Base-by-base conservation (phyloP, 306 rosid genomes). In the Fagus sylvatica region DNA sequence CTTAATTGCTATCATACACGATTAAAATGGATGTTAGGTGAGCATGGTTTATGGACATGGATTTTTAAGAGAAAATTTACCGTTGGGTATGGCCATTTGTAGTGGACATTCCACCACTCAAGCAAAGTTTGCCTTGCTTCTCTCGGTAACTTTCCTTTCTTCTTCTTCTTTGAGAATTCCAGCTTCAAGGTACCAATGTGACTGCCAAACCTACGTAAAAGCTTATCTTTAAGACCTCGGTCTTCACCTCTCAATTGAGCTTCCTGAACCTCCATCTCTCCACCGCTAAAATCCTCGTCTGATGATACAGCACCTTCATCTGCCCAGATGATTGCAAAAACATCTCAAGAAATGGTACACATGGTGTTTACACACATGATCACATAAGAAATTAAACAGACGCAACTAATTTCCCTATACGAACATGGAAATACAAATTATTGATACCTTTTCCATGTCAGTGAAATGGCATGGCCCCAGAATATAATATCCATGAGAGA, bases 11-110 rank as follows among this genome's bases (percentile, higher is more conserved):
- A n/a, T 37, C 8, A 53, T 4, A 17, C 6, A 51, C 0, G 30
- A 15, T 46, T 61, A 33, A 32, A 13, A 61, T 61, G 68, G n/a
- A 33, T 12, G 6, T 59, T 28, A 30, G 39, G 6, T 11, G 41
- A 36, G 78, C 49, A 41, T 36, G 37, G 54, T 9, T 39, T 17
- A 42, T 40, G 17, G 9, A 39, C 41, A 53, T 4, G 67, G 34
- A 17, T 37, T 28, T 22, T 17, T n/a, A n/a, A 3, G 39, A 13
- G 5, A 69, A 6, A 41, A 71, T 53, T 74, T 89, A 95, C 99
- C 92, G 99, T 95, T 17, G 99, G 99, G 84, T 95, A 95, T 6
- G 99, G 99, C 98, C 98, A 95, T 80, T 88, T 95, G 81, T 82
- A 84, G 80, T 95, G 98, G 76, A 84, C 77, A 81, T 69, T 88